Evolutionary conservation across 345 rosid species (phyloP), one percentile per base, ranked within the genome.

Genomic region (Capsella bursapastoris): DNA sequence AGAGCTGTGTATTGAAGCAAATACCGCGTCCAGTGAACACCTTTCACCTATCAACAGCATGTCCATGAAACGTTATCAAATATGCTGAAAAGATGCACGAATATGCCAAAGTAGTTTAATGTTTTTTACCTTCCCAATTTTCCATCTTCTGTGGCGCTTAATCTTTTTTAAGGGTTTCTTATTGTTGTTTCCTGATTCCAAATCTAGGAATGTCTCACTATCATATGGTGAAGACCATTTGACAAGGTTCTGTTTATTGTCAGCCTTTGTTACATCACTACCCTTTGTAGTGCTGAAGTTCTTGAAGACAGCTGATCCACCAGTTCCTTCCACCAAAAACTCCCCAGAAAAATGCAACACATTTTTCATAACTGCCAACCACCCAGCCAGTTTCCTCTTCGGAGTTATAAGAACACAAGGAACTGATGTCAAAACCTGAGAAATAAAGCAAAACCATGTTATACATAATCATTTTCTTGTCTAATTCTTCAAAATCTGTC

Each of bases 101-200:
- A 64, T 14, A 14, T 7, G 65, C 34, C 52, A 71, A 32, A 58
- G 41, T 43, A 63, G 44, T 41, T 58, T 72, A 50, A 43, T 61
- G 68, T 16, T 45, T 64, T 75, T 57, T 66, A 91, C 98, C 97
- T 91, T 91, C 71, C 83, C 88, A 58, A 91, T 80, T 47, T 82
- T 84, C 98, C 97, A 94, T 88, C 98, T 87, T 70, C 96, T 78
- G 66, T 91, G 92, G 12, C 97, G 93, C 88, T 91, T 91, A 71
- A 91, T 78, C 78, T 78, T 84, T 79, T 79, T 87, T 50, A 84
- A 74, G 41, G 84, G 83, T 83, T 80, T 84, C 71, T 70, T 81
- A 72, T 81, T 82, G 72, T 70, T 63, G 68, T 66, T 87, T 71
- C 80, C 95, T 52, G 81, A 78, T 76, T 83, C 89, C 41, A 73